These are phyloP conservation scores for Potentilla sterilis DNA, from an alignment of 306 rosid species.

Conservation along the genomic window DNA sequence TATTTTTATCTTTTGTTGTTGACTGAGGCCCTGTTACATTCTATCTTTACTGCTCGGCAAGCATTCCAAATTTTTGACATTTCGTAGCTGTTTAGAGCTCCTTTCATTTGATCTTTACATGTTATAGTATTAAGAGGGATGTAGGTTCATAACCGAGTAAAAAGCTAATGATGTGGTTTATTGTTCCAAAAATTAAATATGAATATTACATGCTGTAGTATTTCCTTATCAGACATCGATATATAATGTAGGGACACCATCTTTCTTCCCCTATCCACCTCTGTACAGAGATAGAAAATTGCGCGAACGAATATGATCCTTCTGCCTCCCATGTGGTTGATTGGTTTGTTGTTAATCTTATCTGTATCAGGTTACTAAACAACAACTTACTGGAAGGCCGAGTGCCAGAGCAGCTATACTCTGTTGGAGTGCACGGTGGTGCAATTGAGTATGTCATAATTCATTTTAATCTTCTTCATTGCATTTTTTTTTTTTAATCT, in stretches of 20 bases:
- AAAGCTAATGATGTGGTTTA: too few relatives aligned
- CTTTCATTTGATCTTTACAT: background rate
- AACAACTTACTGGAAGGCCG: constrained; percentile 77
- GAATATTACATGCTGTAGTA: background rate
- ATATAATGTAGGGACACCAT: background rate
- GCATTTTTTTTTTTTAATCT: background rate
- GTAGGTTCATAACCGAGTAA: background rate
- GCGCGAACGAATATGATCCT: background rate
- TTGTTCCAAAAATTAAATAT: background rate
- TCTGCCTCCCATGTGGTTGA: background rate
- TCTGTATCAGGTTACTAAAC: constrained; percentile 66
- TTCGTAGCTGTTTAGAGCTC: background rate
- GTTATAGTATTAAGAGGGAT: background rate
- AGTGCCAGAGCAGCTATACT: constrained; percentile 81
- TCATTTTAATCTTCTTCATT: constrained; percentile 13
- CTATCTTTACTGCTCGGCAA: background rate
- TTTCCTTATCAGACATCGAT: background rate
- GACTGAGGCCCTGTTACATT: background rate
- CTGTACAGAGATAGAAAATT: background rate
- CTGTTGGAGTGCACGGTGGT: constrained; percentile 95
- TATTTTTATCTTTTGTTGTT: background rate
- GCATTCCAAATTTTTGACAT: background rate
- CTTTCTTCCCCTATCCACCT: background rate
- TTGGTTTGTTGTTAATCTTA: constrained; percentile 25
- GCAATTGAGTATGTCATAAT: constrained; percentile 70